Percentiles rank a stretch among this genome's conserved stretches.
Conservation (phyloP, 352 stramenopile species). For the Phytophthora agathidicida region DNA sequence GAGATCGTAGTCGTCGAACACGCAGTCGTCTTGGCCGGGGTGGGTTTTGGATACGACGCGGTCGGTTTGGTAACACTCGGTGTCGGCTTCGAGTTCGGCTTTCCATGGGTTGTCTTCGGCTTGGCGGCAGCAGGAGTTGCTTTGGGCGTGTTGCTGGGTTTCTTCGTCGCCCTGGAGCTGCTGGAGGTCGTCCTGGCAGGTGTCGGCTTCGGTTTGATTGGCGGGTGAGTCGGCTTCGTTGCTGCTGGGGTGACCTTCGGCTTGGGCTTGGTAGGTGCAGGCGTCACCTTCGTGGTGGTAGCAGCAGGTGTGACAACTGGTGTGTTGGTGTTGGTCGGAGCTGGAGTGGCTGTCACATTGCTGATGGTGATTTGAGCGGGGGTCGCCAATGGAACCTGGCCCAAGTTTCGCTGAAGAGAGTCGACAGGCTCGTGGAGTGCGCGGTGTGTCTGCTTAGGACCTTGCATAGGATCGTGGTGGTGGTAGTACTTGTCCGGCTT, state of each 20-base stretch:
- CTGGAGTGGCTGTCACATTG: background rate
- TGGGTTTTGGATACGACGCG: background rate
- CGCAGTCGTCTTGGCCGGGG: background rate
- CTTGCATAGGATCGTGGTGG: background rate
- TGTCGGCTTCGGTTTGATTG: conserved; percentile 1
- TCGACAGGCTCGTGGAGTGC: background rate
- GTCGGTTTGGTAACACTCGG: conserved; percentile 2
- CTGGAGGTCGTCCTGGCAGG: too few relatives aligned
- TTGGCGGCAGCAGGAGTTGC: background rate
- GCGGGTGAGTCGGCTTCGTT: background rate
- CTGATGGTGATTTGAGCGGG: conserved; percentile 10
- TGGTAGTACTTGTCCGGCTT: too few relatives aligned
- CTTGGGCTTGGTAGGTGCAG: conserved; percentile 5
- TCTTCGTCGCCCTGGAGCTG: background rate
- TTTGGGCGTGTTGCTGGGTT: background rate
- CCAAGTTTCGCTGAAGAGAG: conserved; percentile 1
- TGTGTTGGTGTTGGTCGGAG: conserved; percentile 9
- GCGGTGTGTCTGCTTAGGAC: background rate
- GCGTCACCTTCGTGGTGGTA: conserved; percentile 3
- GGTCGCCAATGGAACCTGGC: conserved; percentile 6
- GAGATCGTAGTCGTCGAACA: background rate
- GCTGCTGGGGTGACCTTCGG: background rate
- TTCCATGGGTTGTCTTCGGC: background rate
- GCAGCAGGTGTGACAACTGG: conserved; percentile 8
- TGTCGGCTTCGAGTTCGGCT: conserved; percentile 1